phyloP scores from a whole-genome alignment of 805 yeast species.

The Kregervanrija delftensis region DNA sequence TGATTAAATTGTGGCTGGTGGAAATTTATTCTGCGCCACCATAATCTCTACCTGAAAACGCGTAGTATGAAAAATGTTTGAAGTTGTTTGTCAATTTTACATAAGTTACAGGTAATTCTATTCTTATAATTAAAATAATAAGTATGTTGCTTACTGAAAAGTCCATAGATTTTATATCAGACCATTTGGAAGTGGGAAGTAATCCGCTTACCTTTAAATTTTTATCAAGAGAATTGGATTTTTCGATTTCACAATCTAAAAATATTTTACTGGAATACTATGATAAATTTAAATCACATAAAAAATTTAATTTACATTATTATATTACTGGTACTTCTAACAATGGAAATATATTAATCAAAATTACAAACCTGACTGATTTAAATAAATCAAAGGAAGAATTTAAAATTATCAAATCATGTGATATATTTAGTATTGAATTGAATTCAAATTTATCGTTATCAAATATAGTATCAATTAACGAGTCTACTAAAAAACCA shows the following conservation, averaged over 20 bases:
- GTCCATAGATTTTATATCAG: slow-evolving; percentile 13
- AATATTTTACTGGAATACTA: slow-evolving; percentile 17
- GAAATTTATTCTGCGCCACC: too few relatives aligned
- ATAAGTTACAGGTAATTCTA: too few relatives aligned
- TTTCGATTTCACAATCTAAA: slow-evolving; percentile 15
- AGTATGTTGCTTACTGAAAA: slow-evolving; percentile 1
- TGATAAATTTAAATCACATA: slow-evolving; percentile 7
- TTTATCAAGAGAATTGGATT: slow-evolving; percentile 16
- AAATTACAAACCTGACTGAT: slow-evolving; percentile 7
- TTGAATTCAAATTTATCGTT: slow-evolving; percentile 10
- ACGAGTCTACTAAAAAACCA: slow-evolving; percentile 6
- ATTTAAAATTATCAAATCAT: slow-evolving; percentile 11
- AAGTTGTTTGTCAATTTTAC: too few relatives aligned
- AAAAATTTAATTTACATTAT: too few relatives aligned
- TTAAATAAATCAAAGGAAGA: slow-evolving; percentile 13
- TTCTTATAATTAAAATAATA: neutral
- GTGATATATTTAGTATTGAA: slow-evolving; percentile 20
- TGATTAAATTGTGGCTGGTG: too few relatives aligned
- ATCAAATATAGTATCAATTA: slow-evolving; percentile 16
- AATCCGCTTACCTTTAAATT: slow-evolving; percentile 21
- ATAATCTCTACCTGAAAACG: too few relatives aligned
- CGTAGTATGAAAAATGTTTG: too few relatives aligned
- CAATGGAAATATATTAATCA: slow-evolving; percentile 10
- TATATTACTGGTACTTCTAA: neutral
- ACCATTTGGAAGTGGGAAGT: slow-evolving; percentile 14